phyloP scores from a whole-genome alignment of 352 stramenopile species.

The Pythium volutum region DNA sequence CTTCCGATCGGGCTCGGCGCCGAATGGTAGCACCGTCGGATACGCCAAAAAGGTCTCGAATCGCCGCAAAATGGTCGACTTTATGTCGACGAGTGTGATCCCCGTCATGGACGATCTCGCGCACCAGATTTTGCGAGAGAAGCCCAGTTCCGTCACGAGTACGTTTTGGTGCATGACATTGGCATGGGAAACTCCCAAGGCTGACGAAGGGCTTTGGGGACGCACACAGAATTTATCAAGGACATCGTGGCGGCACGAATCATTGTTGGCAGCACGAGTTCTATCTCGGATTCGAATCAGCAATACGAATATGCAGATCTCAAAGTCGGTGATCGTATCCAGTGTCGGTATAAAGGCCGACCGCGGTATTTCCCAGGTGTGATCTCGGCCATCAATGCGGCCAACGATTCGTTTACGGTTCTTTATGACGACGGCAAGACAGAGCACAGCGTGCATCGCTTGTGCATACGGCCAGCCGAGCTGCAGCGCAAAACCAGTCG shows the following conservation, averaged over 20 bases:
- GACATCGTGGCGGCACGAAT: conserved; percentile 54
- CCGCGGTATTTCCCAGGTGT: conserved; percentile 53
- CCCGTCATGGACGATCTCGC: conserved; percentile 83
- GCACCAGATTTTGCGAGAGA: conserved; percentile 72
- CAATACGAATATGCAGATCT: conserved; percentile 34
- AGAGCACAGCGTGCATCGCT: conserved; percentile 62
- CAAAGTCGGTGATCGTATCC: conserved; percentile 39
- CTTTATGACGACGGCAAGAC: conserved; percentile 68
- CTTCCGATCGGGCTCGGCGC: conserved; percentile 24
- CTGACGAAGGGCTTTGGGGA: too few species aligned
- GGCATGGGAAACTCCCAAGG: too few species aligned
- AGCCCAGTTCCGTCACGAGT: conserved; percentile 64
- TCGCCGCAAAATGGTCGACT: conserved; percentile 76
- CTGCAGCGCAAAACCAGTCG: conserved; percentile 1
- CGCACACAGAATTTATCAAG: conserved; percentile 48
- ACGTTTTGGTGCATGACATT: conserved; percentile 5
- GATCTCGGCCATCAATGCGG: conserved; percentile 41
- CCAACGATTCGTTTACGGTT: conserved; percentile 47
- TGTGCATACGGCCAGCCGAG: conserved; percentile 49
- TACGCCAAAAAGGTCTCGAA: conserved; percentile 72
- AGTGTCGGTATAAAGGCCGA: conserved; percentile 70
- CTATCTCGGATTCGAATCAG: conserved; percentile 36
- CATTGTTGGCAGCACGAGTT: conserved; percentile 37
- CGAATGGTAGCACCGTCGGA: conserved; percentile 28
- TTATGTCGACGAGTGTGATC: conserved; percentile 82